These are phyloP conservation scores for Thymus quinquecostatus DNA, from an alignment of 257 asterid genomes.

Conservation along the genomic window DNA sequence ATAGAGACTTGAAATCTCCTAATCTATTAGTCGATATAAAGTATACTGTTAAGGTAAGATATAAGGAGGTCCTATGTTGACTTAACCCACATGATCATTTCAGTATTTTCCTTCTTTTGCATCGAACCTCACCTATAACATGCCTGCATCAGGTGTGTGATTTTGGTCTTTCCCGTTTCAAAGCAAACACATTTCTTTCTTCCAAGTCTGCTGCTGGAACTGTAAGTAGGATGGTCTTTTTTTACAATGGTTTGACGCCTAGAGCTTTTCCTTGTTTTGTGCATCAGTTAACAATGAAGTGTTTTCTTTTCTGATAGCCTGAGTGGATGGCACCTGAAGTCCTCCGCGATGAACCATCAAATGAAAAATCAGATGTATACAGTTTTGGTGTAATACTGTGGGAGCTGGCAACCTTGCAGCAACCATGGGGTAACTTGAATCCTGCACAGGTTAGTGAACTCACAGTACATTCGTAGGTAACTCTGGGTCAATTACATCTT, in stretches of 20 bases:
- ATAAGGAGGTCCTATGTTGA: neutral
- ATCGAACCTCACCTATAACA: constrained; percentile 25
- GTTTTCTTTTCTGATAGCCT: constrained; percentile 56
- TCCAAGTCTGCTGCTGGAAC: constrained; percentile 98
- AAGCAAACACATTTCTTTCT: constrained; percentile 91
- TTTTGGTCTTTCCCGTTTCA: constrained; percentile 96
- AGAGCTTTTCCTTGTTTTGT: constrained; percentile 22
- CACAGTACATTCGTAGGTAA: constrained; percentile 8
- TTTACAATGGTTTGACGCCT: constrained; percentile 32
- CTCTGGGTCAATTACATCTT: neutral
- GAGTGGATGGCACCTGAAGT: constrained; percentile 99
- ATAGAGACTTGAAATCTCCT: constrained; percentile 94
- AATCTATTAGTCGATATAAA: constrained; percentile 93
- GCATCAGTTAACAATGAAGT: constrained; percentile 17
- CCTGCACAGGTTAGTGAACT: constrained; percentile 77
- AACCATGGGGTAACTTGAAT: constrained; percentile 86
- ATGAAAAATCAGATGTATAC: constrained; percentile 91
- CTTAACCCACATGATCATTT: neutral
- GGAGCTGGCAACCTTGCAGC: constrained; percentile 90
- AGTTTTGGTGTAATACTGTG: constrained; percentile 94
- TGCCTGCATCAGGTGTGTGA: constrained; percentile 78
- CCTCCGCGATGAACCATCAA: constrained; percentile 87
- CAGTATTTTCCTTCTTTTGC: neutral
- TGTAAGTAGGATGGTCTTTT: constrained; percentile 50
- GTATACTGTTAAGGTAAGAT: constrained; percentile 88